Conservation (phyloP, 768 basidiomycete genomes). For the Phylloporus sp. region DNA sequence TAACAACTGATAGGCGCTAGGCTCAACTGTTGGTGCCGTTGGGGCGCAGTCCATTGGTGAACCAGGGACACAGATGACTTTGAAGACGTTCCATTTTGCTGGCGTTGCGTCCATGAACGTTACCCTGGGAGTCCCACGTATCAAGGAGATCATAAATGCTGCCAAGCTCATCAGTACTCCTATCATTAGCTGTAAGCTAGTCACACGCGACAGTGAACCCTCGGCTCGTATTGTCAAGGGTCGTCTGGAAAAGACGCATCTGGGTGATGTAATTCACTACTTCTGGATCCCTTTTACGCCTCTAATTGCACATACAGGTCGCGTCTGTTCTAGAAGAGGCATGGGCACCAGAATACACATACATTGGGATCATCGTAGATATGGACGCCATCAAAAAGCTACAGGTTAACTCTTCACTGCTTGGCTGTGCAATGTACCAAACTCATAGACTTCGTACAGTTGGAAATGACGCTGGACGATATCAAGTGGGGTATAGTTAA, state of each 20-base stretch:
- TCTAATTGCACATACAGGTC: constrained; percentile 47
- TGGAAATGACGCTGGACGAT: constrained; percentile 90
- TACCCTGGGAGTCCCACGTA: constrained; percentile 98
- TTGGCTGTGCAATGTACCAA: not conserved
- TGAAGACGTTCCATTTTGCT: constrained; percentile 99
- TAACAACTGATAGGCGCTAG: constrained; percentile 33
- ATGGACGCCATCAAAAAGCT: constrained; percentile 82
- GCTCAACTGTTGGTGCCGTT: constrained; percentile 97
- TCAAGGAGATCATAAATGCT: constrained; percentile 99
- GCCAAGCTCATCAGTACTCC: constrained; percentile 97
- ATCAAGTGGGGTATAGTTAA: constrained; percentile 88
- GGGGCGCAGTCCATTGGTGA: constrained; percentile 99
- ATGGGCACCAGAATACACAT: constrained; percentile 91
- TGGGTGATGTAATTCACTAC: constrained; percentile 72
- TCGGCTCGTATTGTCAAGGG: constrained; percentile 98
- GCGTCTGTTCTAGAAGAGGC: constrained; percentile 93
- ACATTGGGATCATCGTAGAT: constrained; percentile 91
- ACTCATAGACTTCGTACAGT: constrained; percentile 38
- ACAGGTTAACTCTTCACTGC: constrained; percentile 49
- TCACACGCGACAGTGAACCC: constrained; percentile 79
- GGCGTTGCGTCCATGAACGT: constrained; percentile 99
- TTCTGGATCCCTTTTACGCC: not conserved
- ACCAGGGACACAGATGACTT: constrained; percentile 98
- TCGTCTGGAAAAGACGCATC: constrained; percentile 87
- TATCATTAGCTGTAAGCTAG: constrained; percentile 95